Evolutionary conservation across 306 rosid genomes (phyloP).

Genomic region (Inga oerstediana): DNA sequence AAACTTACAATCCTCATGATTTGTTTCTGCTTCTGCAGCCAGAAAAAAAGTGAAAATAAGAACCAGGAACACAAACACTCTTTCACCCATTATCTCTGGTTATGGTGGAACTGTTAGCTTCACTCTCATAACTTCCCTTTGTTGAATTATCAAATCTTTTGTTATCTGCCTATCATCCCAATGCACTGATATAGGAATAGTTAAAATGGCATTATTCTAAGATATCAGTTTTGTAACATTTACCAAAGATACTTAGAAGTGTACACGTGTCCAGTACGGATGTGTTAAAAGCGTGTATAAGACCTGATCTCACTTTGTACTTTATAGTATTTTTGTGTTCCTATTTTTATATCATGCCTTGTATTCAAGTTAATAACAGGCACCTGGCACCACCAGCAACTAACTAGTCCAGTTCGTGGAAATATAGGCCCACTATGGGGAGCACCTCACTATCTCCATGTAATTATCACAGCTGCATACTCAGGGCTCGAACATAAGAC

Average conservation of each 20-base stretch:
- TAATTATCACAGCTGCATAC: not conserved
- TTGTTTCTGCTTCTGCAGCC: conserved; percentile 36
- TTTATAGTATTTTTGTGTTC: not conserved
- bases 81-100: conserved; percentile 44
- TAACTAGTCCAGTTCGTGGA: too few relatives aligned
- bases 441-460: too few relatives aligned
- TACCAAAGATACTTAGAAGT: not conserved
- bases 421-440: too few relatives aligned
- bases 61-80: conserved; percentile 21
- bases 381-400: too few relatives aligned
- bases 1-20: conserved; percentile 39
- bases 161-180: conserved; percentile 4
- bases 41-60: conserved; percentile 34
- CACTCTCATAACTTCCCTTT: conserved; percentile 6
- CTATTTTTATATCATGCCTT: not conserved
- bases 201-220: not conserved
- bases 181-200: conserved; percentile 13
- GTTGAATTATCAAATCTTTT: conserved; percentile 24
- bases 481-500: accelerated
- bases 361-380: not conserved
- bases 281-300: not conserved
- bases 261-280: not conserved
- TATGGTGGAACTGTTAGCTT: conserved; percentile 21
- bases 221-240: not conserved
- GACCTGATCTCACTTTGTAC: not conserved